Evolutionary conservation across 2,329 filamentous ascomycete genomes (phyloP).

Genomic region (Fusarium sp.): DNA sequence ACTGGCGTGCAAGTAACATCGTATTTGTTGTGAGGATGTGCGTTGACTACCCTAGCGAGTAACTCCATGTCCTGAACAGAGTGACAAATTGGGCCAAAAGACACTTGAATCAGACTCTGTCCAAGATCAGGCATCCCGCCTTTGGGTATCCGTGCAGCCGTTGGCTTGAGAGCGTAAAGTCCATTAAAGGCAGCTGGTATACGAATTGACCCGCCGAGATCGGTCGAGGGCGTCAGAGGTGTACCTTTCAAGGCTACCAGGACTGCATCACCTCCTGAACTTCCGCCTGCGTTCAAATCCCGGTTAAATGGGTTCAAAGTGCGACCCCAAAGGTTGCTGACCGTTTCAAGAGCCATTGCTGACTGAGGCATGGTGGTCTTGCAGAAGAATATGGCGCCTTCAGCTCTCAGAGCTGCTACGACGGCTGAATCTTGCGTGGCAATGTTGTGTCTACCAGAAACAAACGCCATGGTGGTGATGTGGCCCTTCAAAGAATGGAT

Average conservation of each 20-base stretch:
- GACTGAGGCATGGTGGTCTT: constrained; percentile 75
- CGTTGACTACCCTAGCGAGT: constrained; percentile 1
- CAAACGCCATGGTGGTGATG: not conserved
- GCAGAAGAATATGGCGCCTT: constrained; percentile 72
- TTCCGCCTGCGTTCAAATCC: constrained; percentile 69
- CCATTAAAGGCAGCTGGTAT: constrained; percentile 50
- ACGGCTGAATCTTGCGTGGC: not conserved
- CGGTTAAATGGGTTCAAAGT: constrained; percentile 72
- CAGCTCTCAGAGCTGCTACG: not conserved
- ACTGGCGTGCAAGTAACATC: constrained; percentile 8
- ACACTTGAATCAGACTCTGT: constrained; percentile 54
- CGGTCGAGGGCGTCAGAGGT: constrained; percentile 49
- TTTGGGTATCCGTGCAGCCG: constrained; percentile 32
- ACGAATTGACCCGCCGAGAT: constrained; percentile 51
- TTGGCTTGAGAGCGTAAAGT: constrained; percentile 39
- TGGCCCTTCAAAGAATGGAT: not conserved
- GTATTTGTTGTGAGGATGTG: not conserved
- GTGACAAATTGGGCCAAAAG: constrained; percentile 53
- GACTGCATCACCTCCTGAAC: constrained; percentile 65
- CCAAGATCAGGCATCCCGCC: constrained; percentile 25
- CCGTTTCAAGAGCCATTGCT: constrained; percentile 64
- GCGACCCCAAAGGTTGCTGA: constrained; percentile 71
- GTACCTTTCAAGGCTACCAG: constrained; percentile 52
- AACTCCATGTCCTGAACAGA: constrained; percentile 18
- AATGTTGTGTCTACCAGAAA: not conserved